phyloP scores from a whole-genome alignment of 106 monocot species.

The Acorus gramineus region DNA sequence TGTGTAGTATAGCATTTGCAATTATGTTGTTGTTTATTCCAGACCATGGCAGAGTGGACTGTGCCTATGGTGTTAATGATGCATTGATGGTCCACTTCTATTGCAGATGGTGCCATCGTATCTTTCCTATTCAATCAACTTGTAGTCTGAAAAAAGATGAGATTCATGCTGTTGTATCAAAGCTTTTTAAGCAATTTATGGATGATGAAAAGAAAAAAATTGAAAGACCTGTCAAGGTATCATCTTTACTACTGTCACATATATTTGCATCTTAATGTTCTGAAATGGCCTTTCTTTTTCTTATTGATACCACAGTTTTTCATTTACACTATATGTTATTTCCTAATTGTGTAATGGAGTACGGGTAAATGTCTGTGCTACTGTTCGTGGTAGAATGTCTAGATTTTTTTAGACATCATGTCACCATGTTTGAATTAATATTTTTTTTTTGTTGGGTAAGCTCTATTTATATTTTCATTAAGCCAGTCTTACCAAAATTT shows the following conservation, averaged over 20 bases:
- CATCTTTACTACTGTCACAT: neutral
- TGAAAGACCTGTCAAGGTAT: conserved; percentile 60
- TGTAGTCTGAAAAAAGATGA: conserved; percentile 60
- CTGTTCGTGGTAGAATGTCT: too few species aligned
- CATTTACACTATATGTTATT: neutral
- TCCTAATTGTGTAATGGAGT: too few species aligned
- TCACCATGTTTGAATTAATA: neutral
- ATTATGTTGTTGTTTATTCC: too few species aligned
- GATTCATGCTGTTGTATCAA: conserved; percentile 46
- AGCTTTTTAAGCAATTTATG: conserved; percentile 44
- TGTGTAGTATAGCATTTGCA: too few species aligned
- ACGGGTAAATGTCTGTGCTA: too few species aligned
- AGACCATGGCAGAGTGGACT: too few species aligned
- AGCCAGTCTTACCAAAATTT: neutral
- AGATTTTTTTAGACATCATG: neutral
- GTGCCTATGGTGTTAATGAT: too few species aligned
- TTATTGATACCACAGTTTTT: neutral
- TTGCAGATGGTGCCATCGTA: conserved; percentile 92
- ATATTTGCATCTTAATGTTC: too few species aligned
- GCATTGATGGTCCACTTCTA: neutral
- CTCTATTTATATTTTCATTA: neutral
- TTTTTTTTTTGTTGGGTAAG: neutral
- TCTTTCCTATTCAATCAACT: conserved; percentile 93
- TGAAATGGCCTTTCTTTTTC: neutral
- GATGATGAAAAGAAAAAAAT: conserved; percentile 19